Base-by-base conservation (phyloP, 2,329 filamentous ascomycete genomes). In the Pseudopithomyces chartarum region DNA sequence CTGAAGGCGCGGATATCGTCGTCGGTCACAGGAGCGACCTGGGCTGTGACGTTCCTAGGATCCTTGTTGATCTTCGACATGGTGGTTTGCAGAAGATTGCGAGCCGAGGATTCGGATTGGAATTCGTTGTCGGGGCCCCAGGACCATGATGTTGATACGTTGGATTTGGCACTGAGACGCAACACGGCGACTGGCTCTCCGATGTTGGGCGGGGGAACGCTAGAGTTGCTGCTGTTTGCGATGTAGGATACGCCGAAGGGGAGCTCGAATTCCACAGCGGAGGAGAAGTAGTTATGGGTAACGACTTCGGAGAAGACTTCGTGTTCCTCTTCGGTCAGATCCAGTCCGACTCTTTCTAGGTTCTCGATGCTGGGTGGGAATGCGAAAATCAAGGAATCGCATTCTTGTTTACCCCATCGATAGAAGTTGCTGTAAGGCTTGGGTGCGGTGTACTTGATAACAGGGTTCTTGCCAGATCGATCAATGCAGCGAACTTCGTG, bases 221-320 rank as follows among this genome's bases (percentile, higher is more conserved):
- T 55, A 2, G 63, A 58, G 13, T 63, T 63, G 5, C 59, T 46
- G 42, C 61, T 64, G 34, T 66, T 63, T 1, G 69, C 71, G 45
- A 74, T 71, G 57, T 74, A 75, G 3, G 70, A 73, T 10, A 73
- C 71, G 7, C 73, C 71, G 43, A 71, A 75, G n/a, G 73, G 73
- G 4, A 75, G 64, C 23, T 63, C 56, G 13, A 75, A 61, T 33
- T 74, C 64, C 11, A 74, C 66, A 4, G 71, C 73, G 1, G 70
- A 68, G 5, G 72, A 74, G 59, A 69, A 76, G 62, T 76, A 76
- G 51, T 75, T 74, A 59, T 74, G 65, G 2, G 67, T 69, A 12
- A 62, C 68, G 20, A 75, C 70, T 33, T 69, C 63, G 17, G 59
- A 53, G 55, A 76, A 76, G 1, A 73, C 66, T 12, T 67, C 50